These are phyloP conservation scores for Metschnikowia hibisci DNA, from an alignment of 805 yeast species.

Conservation along the genomic window DNA sequence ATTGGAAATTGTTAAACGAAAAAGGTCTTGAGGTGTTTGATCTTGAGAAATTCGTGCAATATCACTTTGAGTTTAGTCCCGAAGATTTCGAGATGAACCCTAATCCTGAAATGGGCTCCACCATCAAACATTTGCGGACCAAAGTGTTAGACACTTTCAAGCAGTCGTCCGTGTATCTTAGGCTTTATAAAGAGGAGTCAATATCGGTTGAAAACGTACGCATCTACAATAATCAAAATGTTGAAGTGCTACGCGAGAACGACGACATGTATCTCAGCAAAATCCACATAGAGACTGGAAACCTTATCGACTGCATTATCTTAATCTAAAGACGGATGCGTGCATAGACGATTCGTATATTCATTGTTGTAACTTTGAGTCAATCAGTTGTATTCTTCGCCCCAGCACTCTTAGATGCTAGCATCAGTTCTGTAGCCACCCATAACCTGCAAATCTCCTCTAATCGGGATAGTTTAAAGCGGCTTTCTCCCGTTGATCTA, in stretches of 20 bases:
- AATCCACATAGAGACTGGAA: conserved; percentile 41
- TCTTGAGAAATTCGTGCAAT: conserved; percentile 35
- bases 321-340: conserved; percentile 3
- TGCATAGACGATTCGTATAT: background rate
- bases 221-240: conserved; percentile 27
- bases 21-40: conserved; percentile 15
- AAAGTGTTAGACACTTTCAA: conserved; percentile 55
- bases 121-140: conserved; percentile 55
- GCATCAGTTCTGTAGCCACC: conserved; percentile 59
- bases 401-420: conserved; percentile 16
- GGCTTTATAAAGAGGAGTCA: conserved; percentile 11
- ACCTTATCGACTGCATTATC: conserved; percentile 29
- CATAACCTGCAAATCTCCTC: conserved; percentile 57
- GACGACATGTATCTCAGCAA: conserved; percentile 34
- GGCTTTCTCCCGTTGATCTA: conserved; percentile 5
- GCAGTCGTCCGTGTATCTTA: conserved; percentile 29
- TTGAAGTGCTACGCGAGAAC: conserved; percentile 21
- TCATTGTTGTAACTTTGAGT: background rate
- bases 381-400: background rate
- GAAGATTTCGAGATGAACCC: conserved; percentile 64
- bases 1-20: conserved; percentile 16
- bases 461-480: conserved; percentile 37
- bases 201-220: conserved; percentile 21
- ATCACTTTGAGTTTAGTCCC: conserved; percentile 76
- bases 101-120: conserved; percentile 66